A percentile compares a stretch with the other conserved stretches of the same genome.
Evolutionary conservation across 1,284 basidiomycete species (phyloP).

Genomic region (Phenoliferia sp.): DNA sequence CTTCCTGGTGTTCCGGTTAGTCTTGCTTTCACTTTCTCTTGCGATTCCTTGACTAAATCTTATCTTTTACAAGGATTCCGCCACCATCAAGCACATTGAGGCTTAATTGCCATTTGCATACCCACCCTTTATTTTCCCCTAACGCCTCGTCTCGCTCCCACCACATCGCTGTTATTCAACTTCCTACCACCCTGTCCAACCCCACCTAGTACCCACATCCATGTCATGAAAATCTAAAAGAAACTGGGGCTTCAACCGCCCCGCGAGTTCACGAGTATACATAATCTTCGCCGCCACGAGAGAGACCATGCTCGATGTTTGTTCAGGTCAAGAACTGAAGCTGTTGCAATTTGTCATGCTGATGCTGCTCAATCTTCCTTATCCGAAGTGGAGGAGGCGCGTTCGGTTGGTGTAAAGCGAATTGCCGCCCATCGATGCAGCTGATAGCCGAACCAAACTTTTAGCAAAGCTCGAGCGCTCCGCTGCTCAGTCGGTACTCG

Average conservation of each 20-base stretch:
- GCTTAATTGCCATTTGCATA: neutral
- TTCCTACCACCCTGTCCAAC: neutral
- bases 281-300: no score
- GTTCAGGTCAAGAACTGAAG: no score
- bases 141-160: neutral
- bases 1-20: conserved; percentile 68
- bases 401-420: no score
- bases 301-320: no score
- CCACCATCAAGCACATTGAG: conserved; percentile 25
- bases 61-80: conserved; percentile 9
- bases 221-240: neutral
- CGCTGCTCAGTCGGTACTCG: no score
- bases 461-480: no score
- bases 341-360: no score
- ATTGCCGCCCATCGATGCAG: no score
- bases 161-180: neutral
- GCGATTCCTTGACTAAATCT: neutral
- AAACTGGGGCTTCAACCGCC: neutral
- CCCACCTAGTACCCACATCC: neutral
- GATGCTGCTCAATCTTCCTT: no score
- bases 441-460: no score
- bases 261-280: neutral
- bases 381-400: no score
- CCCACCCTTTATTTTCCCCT: neutral
- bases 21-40: neutral